phyloP scores from a whole-genome alignment of 2,329 filamentous ascomycete species.

The Davidsoniella eucalypti region DNA sequence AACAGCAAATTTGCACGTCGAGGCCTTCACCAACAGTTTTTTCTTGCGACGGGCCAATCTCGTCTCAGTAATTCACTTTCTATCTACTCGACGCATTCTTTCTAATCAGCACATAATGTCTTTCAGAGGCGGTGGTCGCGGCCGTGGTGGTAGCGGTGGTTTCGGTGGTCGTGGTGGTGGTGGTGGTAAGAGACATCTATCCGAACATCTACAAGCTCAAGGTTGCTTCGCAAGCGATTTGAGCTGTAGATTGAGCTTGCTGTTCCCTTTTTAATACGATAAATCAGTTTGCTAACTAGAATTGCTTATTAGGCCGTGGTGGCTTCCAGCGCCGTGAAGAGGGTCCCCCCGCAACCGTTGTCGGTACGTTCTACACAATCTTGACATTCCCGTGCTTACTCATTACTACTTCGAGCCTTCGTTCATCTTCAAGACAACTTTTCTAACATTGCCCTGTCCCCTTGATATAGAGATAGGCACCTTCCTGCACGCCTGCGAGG shows the following conservation, averaged over 20 bases:
- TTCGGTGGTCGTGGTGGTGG: slow-evolving; percentile 23
- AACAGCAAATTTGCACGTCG: background rate
- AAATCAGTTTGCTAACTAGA: background rate
- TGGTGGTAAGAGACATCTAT: slow-evolving; percentile 21
- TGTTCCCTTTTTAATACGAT: background rate
- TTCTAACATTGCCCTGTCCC: slow-evolving; percentile 2
- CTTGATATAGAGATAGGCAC: slow-evolving; percentile 61
- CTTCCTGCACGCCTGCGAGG: slow-evolving; percentile 88
- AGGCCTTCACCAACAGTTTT: background rate
- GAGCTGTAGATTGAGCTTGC: background rate
- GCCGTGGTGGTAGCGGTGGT: slow-evolving; percentile 20
- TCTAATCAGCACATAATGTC: slow-evolving; percentile 19
- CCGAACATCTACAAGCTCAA: background rate
- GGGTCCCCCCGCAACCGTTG: slow-evolving; percentile 23
- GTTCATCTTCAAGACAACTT: background rate
- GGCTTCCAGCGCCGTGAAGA: slow-evolving; percentile 26
- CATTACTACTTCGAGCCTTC: background rate
- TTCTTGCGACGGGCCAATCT: background rate
- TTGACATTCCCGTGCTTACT: background rate
- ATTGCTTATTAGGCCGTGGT: slow-evolving; percentile 18
- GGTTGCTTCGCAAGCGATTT: background rate
- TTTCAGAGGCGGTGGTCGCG: slow-evolving; percentile 24
- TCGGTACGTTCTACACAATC: slow-evolving; percentile 18
- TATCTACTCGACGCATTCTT: background rate
- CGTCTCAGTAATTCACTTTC: background rate